Evolutionary conservation across 2,329 filamentous ascomycete species (phyloP), one percentile per base, ranked within the genome.

Genomic region (Microsporum audouinii): DNA sequence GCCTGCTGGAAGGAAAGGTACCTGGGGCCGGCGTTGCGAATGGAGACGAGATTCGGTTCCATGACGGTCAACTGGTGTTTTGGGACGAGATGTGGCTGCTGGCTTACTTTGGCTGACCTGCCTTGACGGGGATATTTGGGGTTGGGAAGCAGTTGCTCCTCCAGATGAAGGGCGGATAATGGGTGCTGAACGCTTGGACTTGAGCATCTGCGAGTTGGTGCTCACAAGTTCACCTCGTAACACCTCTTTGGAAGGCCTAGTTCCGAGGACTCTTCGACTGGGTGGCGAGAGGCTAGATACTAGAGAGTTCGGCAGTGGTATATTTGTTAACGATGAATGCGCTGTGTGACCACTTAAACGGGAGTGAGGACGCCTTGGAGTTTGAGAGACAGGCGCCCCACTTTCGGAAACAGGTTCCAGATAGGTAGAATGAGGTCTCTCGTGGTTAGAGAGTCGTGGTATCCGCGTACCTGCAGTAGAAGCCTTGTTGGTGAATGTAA

Each of bases 331-430:
- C 17, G 88, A 90, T 10, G 86, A 85, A 67, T 89, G 85, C 14
- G 84, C 76, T 8, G 84, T 83, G 71, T 91, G 87, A 33, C 72
- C 69, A 10, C 84, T 84, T 33, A 89, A 71, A 61, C 87, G 82
- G 2, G 87, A 89, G 64, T 84, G 82, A 47, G 87, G 84, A 65
- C 85, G 80, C 61, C 84, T 82, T 29, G 39, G 33, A 65, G 79
- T 79, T 63, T 80, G 83, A 47, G 79, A 77, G 56, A 88, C 82
- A 23, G 88, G 84, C 2, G 86, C 89, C 58, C 91, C 91, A 65
- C 86, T 91, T 75, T 97, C 92, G 43, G 90, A 95, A 4, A 97
- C 91, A 27, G 92, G 91, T 70, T 95, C 92, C n/a, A 97, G 80
- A 17, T 75, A 70, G 14, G 87, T 86, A 8, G 88, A 88, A 66